Percentiles rank a stretch among this genome's conserved stretches.
phyloP scores from a whole-genome alignment of 225 moss, liverwort and hornwort genomes.

The Asterella californica region DNA sequence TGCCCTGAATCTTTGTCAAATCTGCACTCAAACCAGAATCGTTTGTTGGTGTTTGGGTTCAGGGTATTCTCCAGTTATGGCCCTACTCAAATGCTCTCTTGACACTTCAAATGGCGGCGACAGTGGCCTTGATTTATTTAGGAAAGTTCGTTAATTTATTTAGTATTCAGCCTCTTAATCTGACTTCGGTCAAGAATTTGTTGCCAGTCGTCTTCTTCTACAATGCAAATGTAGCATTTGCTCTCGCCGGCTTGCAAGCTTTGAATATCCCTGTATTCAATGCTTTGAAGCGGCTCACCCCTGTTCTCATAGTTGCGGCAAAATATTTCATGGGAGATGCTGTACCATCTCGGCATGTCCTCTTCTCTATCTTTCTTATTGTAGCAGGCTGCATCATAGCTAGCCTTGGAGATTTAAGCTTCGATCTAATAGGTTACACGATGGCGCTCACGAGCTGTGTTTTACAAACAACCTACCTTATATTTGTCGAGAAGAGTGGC shows the following conservation, averaged over 20 bases:
- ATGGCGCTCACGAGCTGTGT: constrained; percentile 50
- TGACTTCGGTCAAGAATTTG: constrained; percentile 35
- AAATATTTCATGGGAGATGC: constrained; percentile 45
- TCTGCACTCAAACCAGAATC: background rate
- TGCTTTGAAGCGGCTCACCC: constrained; percentile 54
- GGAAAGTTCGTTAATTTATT: constrained; percentile 38
- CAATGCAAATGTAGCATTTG: constrained; percentile 56
- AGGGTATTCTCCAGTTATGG: constrained; percentile 52
- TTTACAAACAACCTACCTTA: constrained; percentile 50
- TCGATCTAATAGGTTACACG: constrained; percentile 43
- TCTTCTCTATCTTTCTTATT: constrained; percentile 47
- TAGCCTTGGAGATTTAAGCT: constrained; percentile 53
- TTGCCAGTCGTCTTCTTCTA: constrained; percentile 55
- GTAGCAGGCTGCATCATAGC: constrained; percentile 48
- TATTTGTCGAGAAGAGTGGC: constrained; percentile 52
- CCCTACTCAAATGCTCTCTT: constrained; percentile 49
- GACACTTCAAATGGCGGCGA: constrained; percentile 51
- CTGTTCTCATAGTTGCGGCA: constrained; percentile 47
- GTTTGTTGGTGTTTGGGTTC: constrained; percentile 15
- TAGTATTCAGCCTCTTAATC: constrained; percentile 37
- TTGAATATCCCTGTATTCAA: constrained; percentile 53
- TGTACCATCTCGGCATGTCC: constrained; percentile 41
- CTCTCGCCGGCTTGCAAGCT: constrained; percentile 46
- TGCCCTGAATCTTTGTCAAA: background rate
- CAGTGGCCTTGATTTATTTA: constrained; percentile 43